Evolutionary conservation across 208 protist species (phyloP), one percentile per base, ranked within the genome.

Genomic region (Zelonia costaricensis): DNA sequence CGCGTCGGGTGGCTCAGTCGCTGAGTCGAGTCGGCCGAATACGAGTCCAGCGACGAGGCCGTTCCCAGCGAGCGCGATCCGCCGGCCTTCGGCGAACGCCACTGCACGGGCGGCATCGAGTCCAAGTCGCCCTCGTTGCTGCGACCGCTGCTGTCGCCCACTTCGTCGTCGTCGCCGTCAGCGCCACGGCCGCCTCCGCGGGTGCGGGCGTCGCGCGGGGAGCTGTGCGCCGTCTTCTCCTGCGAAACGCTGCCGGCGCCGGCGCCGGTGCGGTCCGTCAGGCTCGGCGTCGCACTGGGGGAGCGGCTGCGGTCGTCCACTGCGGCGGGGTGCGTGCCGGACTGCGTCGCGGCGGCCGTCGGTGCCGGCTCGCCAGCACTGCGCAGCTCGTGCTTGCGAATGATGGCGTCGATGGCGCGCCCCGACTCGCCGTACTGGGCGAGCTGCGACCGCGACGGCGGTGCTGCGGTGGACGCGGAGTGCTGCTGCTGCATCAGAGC

Each of bases 381-480:
- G 31, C 48, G 59, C 18, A 13, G 39, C 49, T 68, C 47, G 47
- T 74, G 51, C 8, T 74, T 68, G 9, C 49, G 53, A 38, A 86
- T 67, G 23, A 86, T 85, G n/a, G 57, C 74, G 16, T 76, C 74
- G 68, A 86, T 82, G 22, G 74, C 76, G 35, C 39, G 56, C 56
- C 76, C 73, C 6, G 80, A 74, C 46, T 90, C 74, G 5, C 31
- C 40, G 40, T 62, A 66, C 22, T 18, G 38, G 20, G 53, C 55
- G 44, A 80, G 66, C 22, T 67, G 74, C 56, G 79, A 53, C n/a
- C 53, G 65, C 13, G 63, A 65, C 43, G 58, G 30, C 6, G 43
- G n/a, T n/a, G n/a, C n/a, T n/a, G n/a, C n/a, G n/a, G n/a, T n/a
- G n/a, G n/a, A n/a, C n/a, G n/a, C n/a, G n/a, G n/a, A n/a, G n/a